Percentiles rank a stretch among this genome's conserved stretches.
phyloP scores from a whole-genome alignment of 2,329 filamentous ascomycete genomes.

The Zalaria obscura region DNA sequence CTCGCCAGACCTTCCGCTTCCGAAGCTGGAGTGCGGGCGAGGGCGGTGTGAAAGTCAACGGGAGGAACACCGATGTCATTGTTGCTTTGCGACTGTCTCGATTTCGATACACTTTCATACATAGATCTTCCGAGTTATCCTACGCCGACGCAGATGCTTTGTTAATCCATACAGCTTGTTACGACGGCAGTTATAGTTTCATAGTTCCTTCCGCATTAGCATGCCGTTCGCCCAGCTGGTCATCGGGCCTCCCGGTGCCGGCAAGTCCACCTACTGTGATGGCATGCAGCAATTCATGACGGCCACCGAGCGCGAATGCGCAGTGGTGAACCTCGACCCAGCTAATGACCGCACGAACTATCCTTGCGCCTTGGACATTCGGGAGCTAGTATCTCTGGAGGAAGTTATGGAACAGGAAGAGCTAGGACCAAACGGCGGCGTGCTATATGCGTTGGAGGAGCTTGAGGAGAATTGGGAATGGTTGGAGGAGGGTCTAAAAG shows the following conservation, averaged over 20 bases:
- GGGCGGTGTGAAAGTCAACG: neutral
- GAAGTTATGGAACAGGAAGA: conserved; percentile 89
- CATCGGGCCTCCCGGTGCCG: conserved; percentile 75
- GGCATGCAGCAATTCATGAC: conserved; percentile 98
- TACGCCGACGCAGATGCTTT: no score
- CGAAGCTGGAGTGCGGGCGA: neutral
- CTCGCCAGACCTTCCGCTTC: neutral
- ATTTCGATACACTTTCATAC: no score
- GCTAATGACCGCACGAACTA: conserved; percentile 91
- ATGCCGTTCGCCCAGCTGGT: conserved; percentile 11
- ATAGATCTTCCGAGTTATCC: no score
- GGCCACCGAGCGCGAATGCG: conserved; percentile 88
- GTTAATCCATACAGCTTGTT: no score
- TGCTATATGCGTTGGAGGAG: conserved; percentile 89
- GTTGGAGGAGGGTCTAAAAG: conserved; percentile 67
- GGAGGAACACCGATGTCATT: neutral
- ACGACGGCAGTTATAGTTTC: no score
- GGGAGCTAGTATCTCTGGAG: conserved; percentile 76
- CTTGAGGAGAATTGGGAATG: conserved; percentile 89
- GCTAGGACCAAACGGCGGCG: conserved; percentile 81
- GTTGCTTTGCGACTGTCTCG: neutral
- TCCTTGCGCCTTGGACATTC: conserved; percentile 78
- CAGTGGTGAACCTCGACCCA: conserved; percentile 90
- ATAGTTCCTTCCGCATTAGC: neutral
- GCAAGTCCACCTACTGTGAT: conserved; percentile 97